Evolutionary conservation across 345 rosid genomes (phyloP).

Genomic region (Ceriops decandra): DNA sequence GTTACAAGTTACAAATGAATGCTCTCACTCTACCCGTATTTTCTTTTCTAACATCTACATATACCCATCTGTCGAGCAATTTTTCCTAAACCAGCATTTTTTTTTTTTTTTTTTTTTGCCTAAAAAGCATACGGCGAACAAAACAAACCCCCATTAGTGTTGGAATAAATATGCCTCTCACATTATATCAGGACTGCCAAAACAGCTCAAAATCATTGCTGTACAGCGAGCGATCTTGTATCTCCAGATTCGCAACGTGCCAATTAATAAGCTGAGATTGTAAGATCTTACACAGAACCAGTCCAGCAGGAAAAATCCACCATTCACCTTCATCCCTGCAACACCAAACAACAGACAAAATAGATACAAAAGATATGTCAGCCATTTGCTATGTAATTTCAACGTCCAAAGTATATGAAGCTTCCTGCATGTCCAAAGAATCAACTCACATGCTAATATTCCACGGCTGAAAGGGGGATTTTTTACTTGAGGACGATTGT

Average conservation of each 20-base stretch:
- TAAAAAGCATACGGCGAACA: constrained; percentile 20
- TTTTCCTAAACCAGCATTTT: constrained; percentile 23
- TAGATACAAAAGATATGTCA: constrained; percentile 4
- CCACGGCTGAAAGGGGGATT: constrained; percentile 82
- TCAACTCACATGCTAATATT: constrained; percentile 89
- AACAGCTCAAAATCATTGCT: constrained; percentile 80
- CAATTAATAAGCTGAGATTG: constrained; percentile 93
- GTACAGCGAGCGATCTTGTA: constrained; percentile 97
- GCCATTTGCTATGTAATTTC: background rate
- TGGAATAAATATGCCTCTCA: constrained; percentile 12
- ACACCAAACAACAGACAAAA: background rate
- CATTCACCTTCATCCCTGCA: constrained; percentile 99
- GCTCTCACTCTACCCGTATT: constrained; percentile 23
- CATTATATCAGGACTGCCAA: constrained; percentile 79
- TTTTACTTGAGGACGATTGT: constrained; percentile 63
- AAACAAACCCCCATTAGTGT: constrained; percentile 18
- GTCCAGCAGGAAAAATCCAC: constrained; percentile 96
- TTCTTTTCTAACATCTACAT: constrained; percentile 18
- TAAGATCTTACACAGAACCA: constrained; percentile 78
- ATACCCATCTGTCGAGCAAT: constrained; percentile 29
- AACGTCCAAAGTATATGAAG: background rate
- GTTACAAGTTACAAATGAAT: constrained; percentile 26
- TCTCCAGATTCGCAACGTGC: constrained; percentile 95
- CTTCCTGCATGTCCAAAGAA: constrained; percentile 1
- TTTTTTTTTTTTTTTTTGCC: constrained; percentile 21